Evolutionary conservation across 2,329 filamentous ascomycete genomes (phyloP), one percentile per base, ranked within the genome.

Genomic region (Xylariaceae sp.): DNA sequence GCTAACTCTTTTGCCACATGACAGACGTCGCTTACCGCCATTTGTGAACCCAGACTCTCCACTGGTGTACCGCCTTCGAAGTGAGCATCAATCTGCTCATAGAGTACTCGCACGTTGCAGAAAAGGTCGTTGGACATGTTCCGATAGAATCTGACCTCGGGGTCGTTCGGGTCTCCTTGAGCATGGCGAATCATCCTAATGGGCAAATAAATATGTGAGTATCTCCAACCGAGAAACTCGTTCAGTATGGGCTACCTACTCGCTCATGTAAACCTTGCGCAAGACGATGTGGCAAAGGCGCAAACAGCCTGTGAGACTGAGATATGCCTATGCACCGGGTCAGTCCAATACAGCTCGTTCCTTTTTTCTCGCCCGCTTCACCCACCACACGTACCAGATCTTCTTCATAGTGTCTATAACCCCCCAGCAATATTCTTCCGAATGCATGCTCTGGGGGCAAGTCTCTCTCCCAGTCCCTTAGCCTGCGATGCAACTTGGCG

Each of bases 211-310:
- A n/a, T n/a, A n/a, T n/a, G n/a, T n/a, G n/a, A n/a, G n/a, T n/a
- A n/a, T n/a, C n/a, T n/a, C n/a, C n/a, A n/a, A n/a, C n/a, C n/a
- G n/a, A n/a, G n/a, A n/a, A n/a, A n/a, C n/a, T n/a, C n/a, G 21
- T 24, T 24, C 13, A 23, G 12, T 3, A 6, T 23, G 4, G n/a
- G 34, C 18, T 24, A 51, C 66, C 34, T 57, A 75, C 71, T 74
- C 67, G 32, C 64, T 59, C 30, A 76, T 51, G 49, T 76, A 76
- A n/a, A 71, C 66, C 38, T 71, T 70, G 13, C 74, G 67, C 15
- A 76, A 57, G 11, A 78, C 67, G 38, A 78, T 76, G 41, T 77
- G 74, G 52, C 73, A 76, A 4, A 78, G 65, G 3, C 73, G 66
- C 2, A 71, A 66, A 38, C 73, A 68, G 61, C 75, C 75, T 3